Base-by-base conservation (phyloP, 164 flowering plant genomes). In the Sedum album region DNA sequence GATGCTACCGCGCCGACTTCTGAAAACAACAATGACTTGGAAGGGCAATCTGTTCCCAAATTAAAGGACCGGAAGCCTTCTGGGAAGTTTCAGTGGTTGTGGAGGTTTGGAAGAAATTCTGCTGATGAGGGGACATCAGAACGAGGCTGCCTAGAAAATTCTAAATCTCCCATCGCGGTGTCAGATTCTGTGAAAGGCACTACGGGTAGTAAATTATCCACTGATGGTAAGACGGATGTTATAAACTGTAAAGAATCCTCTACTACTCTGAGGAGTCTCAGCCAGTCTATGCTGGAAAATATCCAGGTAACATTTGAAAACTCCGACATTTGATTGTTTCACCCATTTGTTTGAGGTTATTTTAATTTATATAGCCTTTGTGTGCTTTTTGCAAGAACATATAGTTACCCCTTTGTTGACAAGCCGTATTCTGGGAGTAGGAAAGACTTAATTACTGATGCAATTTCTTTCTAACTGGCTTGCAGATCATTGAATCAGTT, bases 211-310 rank as follows among this genome's bases (percentile, higher is more conserved):
- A 73, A 42, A 65, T 69, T 75, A 31, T 60, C 72, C 31, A 73
- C 62, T 33, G 70, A 64, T 33, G 55, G 66, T 46, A 78, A 79
- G 75, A 83, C 73, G 30, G 96, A 90, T 39, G 62, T 68, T 1
- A 72, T 66, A 4, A 93, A 90, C 73, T 90, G 83, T 81, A 90
- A 91, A 66, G 70, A 80, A 76, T 76, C 83, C 76, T 77, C 78
- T 41, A 41, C 15, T 66, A 79, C 88, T 39, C 74, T 94, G 72
- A 88, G 73, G 75, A 87, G 81, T 76, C 86, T 94, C 65, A 97
- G 97, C 42, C 96, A 91, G 35, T 83, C 96, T 13, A 91, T 94
- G 99, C 87, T 90, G 49, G 97, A 94, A 67, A 93, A 91, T 74
- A 88, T 94, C 73, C 96, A 94, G 97, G 99, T 94, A 78, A 70